Evolutionary conservation across 371 early-diverging fungal genomes (phyloP).

Genomic region (Mortierella sp.): DNA sequence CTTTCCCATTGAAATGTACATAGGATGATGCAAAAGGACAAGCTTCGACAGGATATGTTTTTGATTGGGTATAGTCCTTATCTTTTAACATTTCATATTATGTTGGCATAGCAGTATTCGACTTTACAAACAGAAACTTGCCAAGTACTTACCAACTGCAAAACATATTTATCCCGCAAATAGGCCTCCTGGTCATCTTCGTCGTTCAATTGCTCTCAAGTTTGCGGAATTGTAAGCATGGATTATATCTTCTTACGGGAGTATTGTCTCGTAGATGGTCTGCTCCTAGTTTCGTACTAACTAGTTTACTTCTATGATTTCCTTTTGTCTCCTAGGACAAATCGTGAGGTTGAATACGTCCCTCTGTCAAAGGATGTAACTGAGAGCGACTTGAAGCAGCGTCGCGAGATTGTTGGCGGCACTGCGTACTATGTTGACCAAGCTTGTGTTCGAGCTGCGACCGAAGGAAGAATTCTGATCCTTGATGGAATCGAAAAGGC

Average conservation of each 20-base stretch:
- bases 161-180: neutral
- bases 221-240: constrained; percentile 79
- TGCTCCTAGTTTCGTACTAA: neutral
- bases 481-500: constrained; percentile 90
- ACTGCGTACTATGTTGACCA: constrained; percentile 85
- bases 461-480: constrained; percentile 82
- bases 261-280: neutral
- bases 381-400: constrained; percentile 87
- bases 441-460: constrained; percentile 85
- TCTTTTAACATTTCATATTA: neutral
- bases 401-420: constrained; percentile 81
- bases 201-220: constrained; percentile 77
- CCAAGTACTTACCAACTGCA: too few relatives aligned
- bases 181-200: constrained; percentile 79
- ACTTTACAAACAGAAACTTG: neutral
- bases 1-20: neutral
- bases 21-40: constrained; percentile 80
- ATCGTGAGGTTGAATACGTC: constrained; percentile 83
- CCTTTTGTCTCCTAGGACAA: constrained; percentile 38
- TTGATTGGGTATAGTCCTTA: constrained; percentile 69
- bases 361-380: constrained; percentile 84
- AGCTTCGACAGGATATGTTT: constrained; percentile 88
- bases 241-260: neutral
- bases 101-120: neutral
- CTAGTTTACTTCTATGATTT: neutral